Base-by-base conservation (phyloP, 2,329 filamentous ascomycete genomes). In the Colletotrichum aenigma region DNA sequence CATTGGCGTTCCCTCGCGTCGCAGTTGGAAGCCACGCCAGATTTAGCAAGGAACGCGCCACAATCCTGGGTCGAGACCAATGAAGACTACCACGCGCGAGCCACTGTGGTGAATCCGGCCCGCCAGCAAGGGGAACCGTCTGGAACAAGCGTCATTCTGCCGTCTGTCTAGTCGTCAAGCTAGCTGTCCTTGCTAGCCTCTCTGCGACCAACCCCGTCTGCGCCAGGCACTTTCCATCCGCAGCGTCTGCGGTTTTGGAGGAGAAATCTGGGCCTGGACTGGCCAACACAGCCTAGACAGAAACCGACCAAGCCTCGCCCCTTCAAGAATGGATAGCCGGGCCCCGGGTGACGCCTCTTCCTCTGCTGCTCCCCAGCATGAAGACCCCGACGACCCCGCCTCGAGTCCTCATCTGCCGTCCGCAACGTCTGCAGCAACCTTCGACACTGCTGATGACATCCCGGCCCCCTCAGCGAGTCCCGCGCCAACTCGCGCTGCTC, bases 51-150 rank as follows among this genome's bases (percentile, higher is more conserved):
- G 48, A 69, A 76, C 74, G 48, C 74, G 70, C 58, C 74, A 73
- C 70, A 61, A 60, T 60, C 58, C 26, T 34, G 24, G 32, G 56
- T 26, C 58, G 34, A 64, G 64, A 30, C 70, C 74, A 74, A 76
- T 74, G 58, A 76, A 69, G 64, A 48, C n/a, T 52, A 60, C 52
- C 28, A 67, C 55, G 70, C 52, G 64, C 34, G 70, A 69, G 70
- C 65, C 74, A 52, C 70, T 76, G 26, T 65, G 52, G 74, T 76
- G 70, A 74, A 76, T 69, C 70, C 74, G 70, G 74, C 56, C 70
- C 70, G 74, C 43, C 70, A 65, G 68, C 58, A 60, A 60, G 64
- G 70, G 32, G 48, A 69, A 36, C 55, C 58, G 64, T 52, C 58
- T 74, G 64, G 74, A 60, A 76, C 58, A 73, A 74, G 74, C 56